Base-by-base conservation (phyloP, 2,329 filamentous ascomycete species). In the Dryadomyces quercivorus region DNA sequence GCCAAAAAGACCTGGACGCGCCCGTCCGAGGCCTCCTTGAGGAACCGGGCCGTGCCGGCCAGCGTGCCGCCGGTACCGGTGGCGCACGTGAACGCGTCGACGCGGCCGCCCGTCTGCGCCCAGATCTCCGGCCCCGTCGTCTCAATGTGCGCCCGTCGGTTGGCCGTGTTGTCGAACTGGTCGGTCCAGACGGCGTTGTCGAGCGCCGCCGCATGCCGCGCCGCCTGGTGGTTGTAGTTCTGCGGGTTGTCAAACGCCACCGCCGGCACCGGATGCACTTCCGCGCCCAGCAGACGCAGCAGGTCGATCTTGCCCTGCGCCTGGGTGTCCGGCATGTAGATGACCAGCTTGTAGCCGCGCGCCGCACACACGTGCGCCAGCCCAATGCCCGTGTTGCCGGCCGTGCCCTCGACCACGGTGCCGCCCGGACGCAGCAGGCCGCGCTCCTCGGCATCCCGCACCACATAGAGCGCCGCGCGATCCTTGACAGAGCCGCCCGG, bases 281-380 rank as follows among this genome's bases (percentile, higher is more conserved):
- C 91, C 26, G 93, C 93, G 60, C 93, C 93, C 10, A 98, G 80
- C 40, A 97, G 76, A 9, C 92, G 80, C 60, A 98, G 75, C 53
- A 98, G 78, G 69, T 97, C 93, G 66, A 98, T 88, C 76, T 98
- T 98, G 67, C 91, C 93, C 72, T 95, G 92, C 20, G 91, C 95
- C 73, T 97, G 93, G 50, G 92, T 97, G 76, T 98, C 87, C 63
- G 93, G 93, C 93, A 98, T 97, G 81, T 97, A 98, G 67, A 98
- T 98, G 66, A 97, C 91, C 51, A 95, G 83, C 67, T 86, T 86
- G 78, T 98, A 97, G 44, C 92, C 93, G 63, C 85, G 86, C 42
- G 85, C 88, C 57, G 92, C 82, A 73, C 93, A 97, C 55, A 98
- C 93, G 72, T 97, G 93, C 20, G 93, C 93, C 46, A 98, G 85